Evolutionary conservation across 495 filamentous ascomycete species (phyloP).

Genomic region (Astrothelium subdiscretum): DNA sequence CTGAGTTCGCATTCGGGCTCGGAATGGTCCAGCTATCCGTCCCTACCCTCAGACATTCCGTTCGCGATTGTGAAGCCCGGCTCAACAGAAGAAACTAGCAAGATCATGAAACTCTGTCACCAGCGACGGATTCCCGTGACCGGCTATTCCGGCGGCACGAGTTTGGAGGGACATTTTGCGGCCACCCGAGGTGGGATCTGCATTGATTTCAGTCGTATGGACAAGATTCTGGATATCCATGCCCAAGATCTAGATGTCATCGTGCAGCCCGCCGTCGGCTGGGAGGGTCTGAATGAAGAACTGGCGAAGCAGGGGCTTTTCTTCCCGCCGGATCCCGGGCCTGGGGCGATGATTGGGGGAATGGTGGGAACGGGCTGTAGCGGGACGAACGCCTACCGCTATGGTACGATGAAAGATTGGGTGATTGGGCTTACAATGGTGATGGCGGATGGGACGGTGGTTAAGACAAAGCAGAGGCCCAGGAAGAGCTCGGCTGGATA

Average conservation of each 20-base stretch:
- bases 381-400: constrained; percentile 86
- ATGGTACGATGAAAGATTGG: constrained; percentile 97
- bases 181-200: constrained; percentile 65
- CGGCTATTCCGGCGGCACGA: constrained; percentile 64
- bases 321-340: constrained; percentile 76
- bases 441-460: constrained; percentile 78
- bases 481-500: constrained; percentile 80
- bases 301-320: constrained; percentile 57
- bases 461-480: constrained; percentile 73
- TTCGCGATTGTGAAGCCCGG: constrained; percentile 28
- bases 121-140: constrained; percentile 59
- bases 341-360: constrained; percentile 80
- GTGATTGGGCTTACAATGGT: constrained; percentile 85
- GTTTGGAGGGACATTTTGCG: constrained; percentile 69
- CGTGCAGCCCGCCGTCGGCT: constrained; percentile 71
- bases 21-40: constrained; percentile 76
- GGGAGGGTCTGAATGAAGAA: constrained; percentile 66
- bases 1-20: constrained; percentile 64
- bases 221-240: constrained; percentile 57
- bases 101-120: constrained; percentile 67
- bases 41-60: constrained; percentile 16
- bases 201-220: constrained; percentile 66
- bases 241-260: constrained; percentile 70
- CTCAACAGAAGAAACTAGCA: constrained; percentile 36
- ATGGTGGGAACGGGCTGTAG: constrained; percentile 94